Evolutionary conservation across 768 basidiomycete genomes (phyloP).

Genomic region (Tylopilus sp.): DNA sequence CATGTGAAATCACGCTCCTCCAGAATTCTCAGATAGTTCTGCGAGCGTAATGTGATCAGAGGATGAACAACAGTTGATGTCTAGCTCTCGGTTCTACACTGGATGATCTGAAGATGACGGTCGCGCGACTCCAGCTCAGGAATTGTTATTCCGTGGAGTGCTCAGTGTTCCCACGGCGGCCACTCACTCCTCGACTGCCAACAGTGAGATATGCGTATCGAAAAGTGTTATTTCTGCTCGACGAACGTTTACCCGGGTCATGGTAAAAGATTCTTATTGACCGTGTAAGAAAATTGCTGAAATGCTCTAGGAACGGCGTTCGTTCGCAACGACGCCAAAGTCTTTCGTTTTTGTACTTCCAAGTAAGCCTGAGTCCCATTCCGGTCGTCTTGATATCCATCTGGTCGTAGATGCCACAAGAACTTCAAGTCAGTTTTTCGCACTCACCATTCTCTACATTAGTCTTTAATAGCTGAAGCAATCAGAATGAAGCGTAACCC

Average conservation of each 20-base stretch:
- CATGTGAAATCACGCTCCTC: too few species aligned
- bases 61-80: too few species aligned
- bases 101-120: too few species aligned
- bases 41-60: too few species aligned
- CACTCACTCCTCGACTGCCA: neutral
- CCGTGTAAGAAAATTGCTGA: neutral
- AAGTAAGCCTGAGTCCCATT: slow-evolving; percentile 56
- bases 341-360: slow-evolving; percentile 96
- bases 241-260: slow-evolving; percentile 96
- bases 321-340: slow-evolving; percentile 96
- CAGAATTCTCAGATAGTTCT: too few species aligned
- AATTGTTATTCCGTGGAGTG: too few species aligned
- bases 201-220: slow-evolving; percentile 72
- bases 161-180: slow-evolving; percentile 35
- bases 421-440: slow-evolving; percentile 86
- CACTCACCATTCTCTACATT: neutral
- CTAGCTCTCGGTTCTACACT: too few species aligned
- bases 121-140: too few species aligned
- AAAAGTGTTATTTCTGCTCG: slow-evolving; percentile 99
- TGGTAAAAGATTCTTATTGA: slow-evolving; percentile 43
- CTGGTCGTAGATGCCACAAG: slow-evolving; percentile 79
- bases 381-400: slow-evolving; percentile 5
- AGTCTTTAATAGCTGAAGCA: slow-evolving; percentile 6
- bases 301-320: slow-evolving; percentile 73
- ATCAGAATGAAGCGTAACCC: slow-evolving; percentile 98